Conservation (phyloP, 805 yeast species). For the Barnettozyma siamensis region DNA sequence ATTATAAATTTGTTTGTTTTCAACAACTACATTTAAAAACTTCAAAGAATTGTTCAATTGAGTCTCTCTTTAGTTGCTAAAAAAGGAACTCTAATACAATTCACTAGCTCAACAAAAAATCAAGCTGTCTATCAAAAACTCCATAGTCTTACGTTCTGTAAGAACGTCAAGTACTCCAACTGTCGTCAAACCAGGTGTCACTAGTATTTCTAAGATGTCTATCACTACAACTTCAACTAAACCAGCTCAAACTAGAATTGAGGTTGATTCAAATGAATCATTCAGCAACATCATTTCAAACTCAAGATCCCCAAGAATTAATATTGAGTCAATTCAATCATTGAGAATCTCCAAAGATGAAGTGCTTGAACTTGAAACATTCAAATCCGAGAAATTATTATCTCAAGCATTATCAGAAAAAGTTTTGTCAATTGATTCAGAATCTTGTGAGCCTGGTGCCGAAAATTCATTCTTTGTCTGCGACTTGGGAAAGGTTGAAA, state of each 20-base stretch:
- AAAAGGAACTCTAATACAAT: neutral
- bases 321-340: neutral
- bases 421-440: conserved; percentile 43
- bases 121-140: conserved; percentile 19
- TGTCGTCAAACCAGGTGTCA: neutral
- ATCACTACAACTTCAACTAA: conserved; percentile 12
- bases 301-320: neutral
- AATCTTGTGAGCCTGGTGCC: conserved; percentile 63
- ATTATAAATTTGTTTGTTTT: neutral
- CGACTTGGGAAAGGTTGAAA: conserved; percentile 68
- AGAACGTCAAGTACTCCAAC: conserved; percentile 15
- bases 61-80: neutral
- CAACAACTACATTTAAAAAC: neutral
- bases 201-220: conserved; percentile 14
- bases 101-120: neutral
- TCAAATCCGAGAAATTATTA: conserved; percentile 29
- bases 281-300: neutral
- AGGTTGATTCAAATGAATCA: neutral
- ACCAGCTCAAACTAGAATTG: conserved; percentile 6
- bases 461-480: conserved; percentile 87
- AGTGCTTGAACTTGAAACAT: conserved; percentile 23
- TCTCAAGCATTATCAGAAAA: conserved; percentile 35
- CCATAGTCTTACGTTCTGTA: conserved; percentile 20
- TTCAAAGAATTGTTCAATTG: neutral
- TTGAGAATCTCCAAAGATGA: conserved; percentile 1